Evolutionary conservation across 2,329 filamentous ascomycete species (phyloP).

Genomic region (Aspergillus vadensis): DNA sequence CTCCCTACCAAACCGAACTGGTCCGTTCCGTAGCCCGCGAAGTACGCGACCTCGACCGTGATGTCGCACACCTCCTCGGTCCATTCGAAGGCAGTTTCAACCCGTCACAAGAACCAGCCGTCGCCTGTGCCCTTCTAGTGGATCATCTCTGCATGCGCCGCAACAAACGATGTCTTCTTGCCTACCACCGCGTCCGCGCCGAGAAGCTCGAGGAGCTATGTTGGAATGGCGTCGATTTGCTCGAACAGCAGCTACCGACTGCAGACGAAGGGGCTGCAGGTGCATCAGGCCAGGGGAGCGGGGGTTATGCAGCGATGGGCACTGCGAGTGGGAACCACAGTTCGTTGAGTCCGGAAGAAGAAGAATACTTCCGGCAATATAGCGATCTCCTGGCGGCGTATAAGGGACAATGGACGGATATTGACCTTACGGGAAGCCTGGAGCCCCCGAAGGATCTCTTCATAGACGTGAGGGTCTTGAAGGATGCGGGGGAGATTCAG

Average conservation of each 20-base stretch:
- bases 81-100: constrained; percentile 85
- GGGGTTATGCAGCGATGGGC: constrained; percentile 35
- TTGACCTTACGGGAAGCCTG: constrained; percentile 90
- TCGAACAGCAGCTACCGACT: constrained; percentile 65
- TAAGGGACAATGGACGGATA: constrained; percentile 97
- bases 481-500: constrained; percentile 97
- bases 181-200: constrained; percentile 86
- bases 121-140: constrained; percentile 84
- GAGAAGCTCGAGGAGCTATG: constrained; percentile 92
- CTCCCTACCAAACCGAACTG: constrained; percentile 88
- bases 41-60: constrained; percentile 88
- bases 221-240: constrained; percentile 84
- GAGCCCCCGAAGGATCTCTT: constrained; percentile 95
- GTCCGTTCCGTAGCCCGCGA: constrained; percentile 86
- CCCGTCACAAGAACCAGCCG: constrained; percentile 76
- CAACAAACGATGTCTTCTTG: constrained; percentile 92
- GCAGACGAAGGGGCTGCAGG: constrained; percentile 41
- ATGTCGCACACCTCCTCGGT: constrained; percentile 75
- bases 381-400: constrained; percentile 90
- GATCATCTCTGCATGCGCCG: constrained; percentile 93
- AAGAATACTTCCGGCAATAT: constrained; percentile 92
- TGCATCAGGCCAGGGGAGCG: constrained; percentile 11
- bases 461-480: constrained; percentile 92
- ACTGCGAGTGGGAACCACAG: constrained; percentile 57
- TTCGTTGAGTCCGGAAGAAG: constrained; percentile 90